These are phyloP conservation scores for Talaromyces islandicus DNA, from an alignment of 2,329 filamentous ascomycete species.

Conservation along the genomic window DNA sequence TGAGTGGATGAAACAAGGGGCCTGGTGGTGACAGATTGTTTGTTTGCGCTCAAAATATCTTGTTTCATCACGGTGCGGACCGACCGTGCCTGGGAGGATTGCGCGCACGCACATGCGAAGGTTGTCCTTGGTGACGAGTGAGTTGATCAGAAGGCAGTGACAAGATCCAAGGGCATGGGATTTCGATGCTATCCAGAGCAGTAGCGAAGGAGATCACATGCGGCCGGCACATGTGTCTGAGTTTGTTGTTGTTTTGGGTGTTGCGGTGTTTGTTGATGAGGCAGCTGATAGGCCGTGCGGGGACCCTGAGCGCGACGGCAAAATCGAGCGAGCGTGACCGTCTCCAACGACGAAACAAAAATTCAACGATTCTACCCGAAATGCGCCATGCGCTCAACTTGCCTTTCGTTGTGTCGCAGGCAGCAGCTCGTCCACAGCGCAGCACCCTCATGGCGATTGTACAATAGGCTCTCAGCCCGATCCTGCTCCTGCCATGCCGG, in stretches of 20 bases:
- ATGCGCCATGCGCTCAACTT: conserved; percentile 8
- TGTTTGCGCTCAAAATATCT: background rate
- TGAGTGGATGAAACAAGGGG: background rate
- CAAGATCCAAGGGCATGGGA: background rate
- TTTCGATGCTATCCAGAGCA: background rate
- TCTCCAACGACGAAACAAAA: background rate
- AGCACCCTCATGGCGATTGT: background rate
- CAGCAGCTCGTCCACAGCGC: background rate
- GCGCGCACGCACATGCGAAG: background rate
- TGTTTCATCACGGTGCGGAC: background rate
- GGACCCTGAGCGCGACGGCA: background rate
- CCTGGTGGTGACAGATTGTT: background rate
- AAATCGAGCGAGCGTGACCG: background rate
- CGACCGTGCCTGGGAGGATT: no score
- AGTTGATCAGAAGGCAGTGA: background rate
- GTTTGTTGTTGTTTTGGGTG: background rate
- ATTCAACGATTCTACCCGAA: background rate
- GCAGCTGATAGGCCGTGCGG: background rate
- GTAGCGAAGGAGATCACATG: background rate
- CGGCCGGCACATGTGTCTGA: background rate
- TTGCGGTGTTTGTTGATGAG: background rate
- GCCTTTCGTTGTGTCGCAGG: conserved; percentile 5
- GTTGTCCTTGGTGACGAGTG: background rate
- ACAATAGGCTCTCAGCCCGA: background rate
- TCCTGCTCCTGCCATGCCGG: conserved; percentile 5